Evolutionary conservation across 352 stramenopile genomes (phyloP).

Genomic region (Phytopythium vexans): DNA sequence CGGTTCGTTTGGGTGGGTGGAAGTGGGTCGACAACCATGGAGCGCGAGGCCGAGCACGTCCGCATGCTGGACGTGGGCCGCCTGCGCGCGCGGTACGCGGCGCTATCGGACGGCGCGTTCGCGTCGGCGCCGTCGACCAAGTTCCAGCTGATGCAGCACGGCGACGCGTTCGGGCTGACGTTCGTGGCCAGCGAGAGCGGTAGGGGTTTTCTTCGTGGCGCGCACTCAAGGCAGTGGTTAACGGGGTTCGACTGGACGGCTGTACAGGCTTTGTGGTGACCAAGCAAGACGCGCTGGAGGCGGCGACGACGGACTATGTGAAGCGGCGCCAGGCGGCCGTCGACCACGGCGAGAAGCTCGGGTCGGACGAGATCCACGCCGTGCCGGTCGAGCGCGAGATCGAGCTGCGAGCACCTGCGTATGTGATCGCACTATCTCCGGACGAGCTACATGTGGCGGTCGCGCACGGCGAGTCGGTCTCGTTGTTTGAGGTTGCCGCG

Average conservation of each 20-base stretch:
- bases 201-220: constrained; percentile 12
- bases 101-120: constrained; percentile 25
- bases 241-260: background rate
- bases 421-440: constrained; percentile 48
- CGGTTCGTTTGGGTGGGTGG: background rate
- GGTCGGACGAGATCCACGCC: constrained; percentile 36
- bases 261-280: constrained; percentile 41
- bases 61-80: constrained; percentile 70
- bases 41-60: constrained; percentile 71
- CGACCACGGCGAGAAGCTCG: constrained; percentile 53
- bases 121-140: constrained; percentile 30
- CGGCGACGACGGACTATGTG: constrained; percentile 36
- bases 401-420: constrained; percentile 30
- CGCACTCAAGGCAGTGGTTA: background rate
- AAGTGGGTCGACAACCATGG: constrained; percentile 3
- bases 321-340: constrained; percentile 42
- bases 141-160: constrained; percentile 53
- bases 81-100: constrained; percentile 37
- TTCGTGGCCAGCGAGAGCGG: constrained; percentile 41
- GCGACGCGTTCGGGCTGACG: constrained; percentile 54
- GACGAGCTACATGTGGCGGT: constrained; percentile 53
- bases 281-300: constrained; percentile 27
- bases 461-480: constrained; percentile 38
- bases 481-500: constrained; percentile 57
- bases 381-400: constrained; percentile 35